Base-by-base conservation (phyloP, 441 rosid species). In the Pelargonium citronellum region DNA sequence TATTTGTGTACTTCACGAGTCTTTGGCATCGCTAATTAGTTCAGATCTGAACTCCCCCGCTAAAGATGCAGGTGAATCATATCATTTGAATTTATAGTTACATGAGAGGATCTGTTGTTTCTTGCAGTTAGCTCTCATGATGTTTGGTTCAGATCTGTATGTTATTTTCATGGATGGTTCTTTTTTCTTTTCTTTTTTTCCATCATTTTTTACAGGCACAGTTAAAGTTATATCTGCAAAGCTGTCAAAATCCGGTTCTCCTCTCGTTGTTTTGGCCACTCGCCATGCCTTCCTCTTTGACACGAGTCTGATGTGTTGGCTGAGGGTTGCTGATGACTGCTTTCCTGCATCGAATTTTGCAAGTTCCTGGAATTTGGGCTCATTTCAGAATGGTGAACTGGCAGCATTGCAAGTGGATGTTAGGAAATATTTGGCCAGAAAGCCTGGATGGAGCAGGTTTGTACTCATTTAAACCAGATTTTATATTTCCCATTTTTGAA, bases 391-490 rank as follows among this genome's bases (percentile, higher is more conserved):
- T 49, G 96, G 97, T 7, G 99, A 95, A 87, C 87, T 95, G 72
- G 97, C 96, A 76, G 81, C 91, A 15, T 79, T 95, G 69, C 99
- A 95, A 83, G 94, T 91, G 74, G 96, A 95, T 81, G 94, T 91
- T 19, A 84, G 92, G 81, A 95, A 90, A 83, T 95, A 86, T 77
- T 80, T 91, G 87, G 96, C 96, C 44, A 85, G 99, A 84, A 94
- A 91, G 82, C 99, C 95, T 22, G 92, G 94, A 69, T 95, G 99
- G 99, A 89, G 86, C 91, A 95, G 99, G 99, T 95, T 77, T 74
- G 78, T 68, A 67, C 73, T 71, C 55, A 19, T 68, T 73, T 46
- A 43, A 65, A 67, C 66, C 19, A 4, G n/a, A 34, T 72, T 74
- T 67, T 69, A 24, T 17, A 0, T 16, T 24, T 20, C 1, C 10